Evolutionary conservation across 129 eudicot species (phyloP).

Genomic region (Centrapalus pauciflorus): DNA sequence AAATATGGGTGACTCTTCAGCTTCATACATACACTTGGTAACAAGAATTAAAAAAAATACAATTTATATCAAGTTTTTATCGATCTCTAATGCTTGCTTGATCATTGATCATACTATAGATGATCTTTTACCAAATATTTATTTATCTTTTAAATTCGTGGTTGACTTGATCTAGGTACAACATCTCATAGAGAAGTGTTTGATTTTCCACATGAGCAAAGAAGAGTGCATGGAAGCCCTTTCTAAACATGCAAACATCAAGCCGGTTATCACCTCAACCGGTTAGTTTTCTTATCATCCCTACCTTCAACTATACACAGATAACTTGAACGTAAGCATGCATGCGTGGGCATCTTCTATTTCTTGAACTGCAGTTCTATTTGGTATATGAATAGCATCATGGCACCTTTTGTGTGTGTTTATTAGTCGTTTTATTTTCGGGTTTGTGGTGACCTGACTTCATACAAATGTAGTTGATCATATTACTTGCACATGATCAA

Average conservation of each 20-base stretch:
- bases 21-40: constrained; percentile 90
- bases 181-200: constrained; percentile 85
- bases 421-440: no score
- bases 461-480: no score
- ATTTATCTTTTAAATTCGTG: no score
- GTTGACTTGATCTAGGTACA: constrained; percentile 51
- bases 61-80: neutral
- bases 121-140: neutral
- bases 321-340: constrained; percentile 16
- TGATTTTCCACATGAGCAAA: constrained; percentile 79
- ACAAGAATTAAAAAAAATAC: neutral
- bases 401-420: neutral
- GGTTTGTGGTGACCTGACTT: no score
- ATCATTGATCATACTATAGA: neutral
- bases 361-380: neutral
- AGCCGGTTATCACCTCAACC: constrained; percentile 77
- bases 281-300: constrained; percentile 33
- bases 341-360: neutral
- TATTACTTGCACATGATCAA: no score
- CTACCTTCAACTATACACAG: neutral
- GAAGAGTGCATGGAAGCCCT: constrained; percentile 93
- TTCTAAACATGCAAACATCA: constrained; percentile 75
- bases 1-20: constrained; percentile 64
- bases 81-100: neutral
- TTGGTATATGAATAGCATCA: neutral